A percentile compares a stretch with the other conserved stretches of the same genome.
phyloP scores from a whole-genome alignment of 768 basidiomycete genomes.

The Amanita brunnescens region DNA sequence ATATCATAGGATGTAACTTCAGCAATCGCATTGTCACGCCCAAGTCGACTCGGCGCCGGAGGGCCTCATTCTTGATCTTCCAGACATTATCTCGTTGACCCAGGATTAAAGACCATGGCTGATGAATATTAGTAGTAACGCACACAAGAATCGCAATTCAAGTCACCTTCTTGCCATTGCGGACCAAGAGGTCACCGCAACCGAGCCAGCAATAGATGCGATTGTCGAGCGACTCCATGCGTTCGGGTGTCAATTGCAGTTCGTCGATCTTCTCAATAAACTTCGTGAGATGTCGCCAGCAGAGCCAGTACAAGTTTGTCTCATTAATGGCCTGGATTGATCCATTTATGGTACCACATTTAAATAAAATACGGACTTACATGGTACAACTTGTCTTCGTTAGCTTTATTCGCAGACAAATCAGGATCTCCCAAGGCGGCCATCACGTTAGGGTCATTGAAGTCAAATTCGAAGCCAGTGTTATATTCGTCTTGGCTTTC shows the following conservation, averaged over 20 bases:
- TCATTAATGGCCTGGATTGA: slow-evolving; percentile 11
- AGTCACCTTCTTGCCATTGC: slow-evolving; percentile 18
- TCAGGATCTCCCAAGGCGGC: slow-evolving; percentile 39
- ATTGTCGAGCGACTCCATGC: slow-evolving; percentile 28
- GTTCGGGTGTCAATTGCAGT: neutral
- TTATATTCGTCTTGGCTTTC: slow-evolving; percentile 79
- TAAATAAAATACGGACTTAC: slow-evolving; percentile 24
- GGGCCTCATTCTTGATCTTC: slow-evolving; percentile 42
- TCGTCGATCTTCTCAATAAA: neutral
- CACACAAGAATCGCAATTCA: neutral
- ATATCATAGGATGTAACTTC: slow-evolving; percentile 50
- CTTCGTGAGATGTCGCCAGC: slow-evolving; percentile 24
- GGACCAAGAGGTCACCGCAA: slow-evolving; percentile 54
- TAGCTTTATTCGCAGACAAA: slow-evolving; percentile 22
- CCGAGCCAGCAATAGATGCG: slow-evolving; percentile 72
- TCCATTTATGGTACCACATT: slow-evolving; percentile 1
- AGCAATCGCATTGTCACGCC: slow-evolving; percentile 52
- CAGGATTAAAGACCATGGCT: slow-evolving; percentile 61
- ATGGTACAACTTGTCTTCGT: slow-evolving; percentile 42
- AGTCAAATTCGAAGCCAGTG: slow-evolving; percentile 42
- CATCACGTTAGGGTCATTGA: slow-evolving; percentile 47
- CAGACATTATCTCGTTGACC: slow-evolving; percentile 43
- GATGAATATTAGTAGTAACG: neutral
- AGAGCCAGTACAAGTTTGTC: slow-evolving; percentile 17
- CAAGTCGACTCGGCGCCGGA: slow-evolving; percentile 51